phyloP scores from a whole-genome alignment of 2,329 filamentous ascomycete species.

The Triangularia setosa region DNA sequence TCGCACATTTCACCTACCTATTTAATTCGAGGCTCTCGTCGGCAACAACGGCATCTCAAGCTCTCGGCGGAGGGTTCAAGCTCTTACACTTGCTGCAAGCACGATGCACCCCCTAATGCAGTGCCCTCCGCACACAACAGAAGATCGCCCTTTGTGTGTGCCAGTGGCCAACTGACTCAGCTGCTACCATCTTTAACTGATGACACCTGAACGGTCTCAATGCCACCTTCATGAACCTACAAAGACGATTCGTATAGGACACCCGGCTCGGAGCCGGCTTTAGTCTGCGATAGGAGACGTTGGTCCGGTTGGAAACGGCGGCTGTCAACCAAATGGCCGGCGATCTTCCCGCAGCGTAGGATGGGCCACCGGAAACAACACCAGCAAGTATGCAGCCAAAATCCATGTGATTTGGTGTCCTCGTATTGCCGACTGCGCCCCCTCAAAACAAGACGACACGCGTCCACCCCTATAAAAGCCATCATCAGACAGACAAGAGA shows the following conservation, averaged over 20 bases:
- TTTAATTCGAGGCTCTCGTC: not conserved
- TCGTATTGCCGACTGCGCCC: slow-evolving; percentile 1
- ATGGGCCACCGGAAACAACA: not conserved
- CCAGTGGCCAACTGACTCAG: not conserved
- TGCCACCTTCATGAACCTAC: not conserved
- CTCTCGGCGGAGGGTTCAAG: not conserved
- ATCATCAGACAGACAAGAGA: not conserved
- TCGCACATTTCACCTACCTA: not conserved
- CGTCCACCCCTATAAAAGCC: not conserved
- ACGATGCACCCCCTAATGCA: not conserved
- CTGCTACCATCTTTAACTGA: not conserved
- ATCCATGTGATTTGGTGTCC: not conserved
- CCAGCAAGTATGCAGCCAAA: not conserved
- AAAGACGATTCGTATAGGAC: not conserved
- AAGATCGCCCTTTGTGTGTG: not conserved
- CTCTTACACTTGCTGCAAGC: not conserved
- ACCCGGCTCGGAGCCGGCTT: not conserved
- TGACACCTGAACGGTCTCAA: not conserved
- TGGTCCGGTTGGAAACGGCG: not conserved
- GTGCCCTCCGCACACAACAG: not conserved
- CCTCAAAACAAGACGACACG: not conserved
- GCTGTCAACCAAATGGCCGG: not conserved
- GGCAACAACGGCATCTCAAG: not conserved
- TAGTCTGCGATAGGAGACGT: not conserved
- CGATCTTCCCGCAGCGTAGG: not conserved